Conservation (phyloP, 257 asterid species). For the Solanum sitiens region DNA sequence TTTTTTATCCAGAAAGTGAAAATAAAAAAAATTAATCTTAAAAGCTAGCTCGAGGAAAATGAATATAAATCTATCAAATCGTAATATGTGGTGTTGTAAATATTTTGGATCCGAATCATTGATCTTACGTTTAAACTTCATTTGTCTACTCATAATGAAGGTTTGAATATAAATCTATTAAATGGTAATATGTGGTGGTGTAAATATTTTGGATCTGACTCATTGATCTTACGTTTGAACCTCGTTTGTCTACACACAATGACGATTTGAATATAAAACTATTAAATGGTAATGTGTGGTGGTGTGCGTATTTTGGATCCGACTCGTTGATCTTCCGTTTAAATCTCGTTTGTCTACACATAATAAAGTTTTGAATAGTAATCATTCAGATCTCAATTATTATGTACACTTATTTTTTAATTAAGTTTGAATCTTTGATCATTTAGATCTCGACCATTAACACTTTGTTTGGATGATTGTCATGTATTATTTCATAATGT, state of each 20-base stretch:
- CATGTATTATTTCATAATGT: not conserved
- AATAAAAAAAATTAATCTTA: rapidly evolving
- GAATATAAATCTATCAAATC: not conserved
- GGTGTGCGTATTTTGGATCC: not conserved
- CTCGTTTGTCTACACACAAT: not conserved
- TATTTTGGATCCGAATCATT: not conserved
- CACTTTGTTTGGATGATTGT: not conserved
- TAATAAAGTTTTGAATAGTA: not conserved
- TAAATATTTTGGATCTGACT: not conserved
- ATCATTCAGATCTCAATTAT: not conserved
- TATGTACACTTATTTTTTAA: not conserved
- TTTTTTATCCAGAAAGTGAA: not conserved
- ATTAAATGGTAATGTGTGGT: not conserved
- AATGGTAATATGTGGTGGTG: not conserved
- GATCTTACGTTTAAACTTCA: not conserved
- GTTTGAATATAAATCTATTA: not conserved
- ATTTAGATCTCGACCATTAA: not conserved
- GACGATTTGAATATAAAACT: not conserved
- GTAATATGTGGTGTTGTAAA: not conserved
- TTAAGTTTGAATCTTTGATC: not conserved
- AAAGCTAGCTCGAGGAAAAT: not conserved
- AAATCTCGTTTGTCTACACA: not conserved
- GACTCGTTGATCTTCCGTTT: not conserved
- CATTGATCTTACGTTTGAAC: not conserved
- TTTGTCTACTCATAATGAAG: not conserved